Evolutionary conservation across 2,329 filamentous ascomycete genomes (phyloP).

Genomic region (Sordariomycetes sp.): DNA sequence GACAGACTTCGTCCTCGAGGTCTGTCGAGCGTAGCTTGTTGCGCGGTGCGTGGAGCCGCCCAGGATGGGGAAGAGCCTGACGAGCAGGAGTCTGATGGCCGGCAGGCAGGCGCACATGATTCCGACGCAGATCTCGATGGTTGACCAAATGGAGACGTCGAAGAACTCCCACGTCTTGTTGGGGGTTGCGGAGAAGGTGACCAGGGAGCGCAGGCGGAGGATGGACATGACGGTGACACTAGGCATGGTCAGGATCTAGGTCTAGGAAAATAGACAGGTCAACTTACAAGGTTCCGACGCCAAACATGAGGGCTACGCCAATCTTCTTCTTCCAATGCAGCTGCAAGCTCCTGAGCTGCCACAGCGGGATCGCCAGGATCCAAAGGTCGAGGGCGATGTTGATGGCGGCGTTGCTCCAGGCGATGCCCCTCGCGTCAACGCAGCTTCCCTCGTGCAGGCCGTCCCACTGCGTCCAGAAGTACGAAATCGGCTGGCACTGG

Average conservation of each 20-base stretch:
- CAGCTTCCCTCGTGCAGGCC: conserved; percentile 36
- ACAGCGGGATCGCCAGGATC: conserved; percentile 41
- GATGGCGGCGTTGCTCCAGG: conserved; percentile 41
- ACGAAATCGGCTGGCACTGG: conserved; percentile 40
- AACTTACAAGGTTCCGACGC: conserved; percentile 35
- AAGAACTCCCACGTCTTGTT: conserved; percentile 26
- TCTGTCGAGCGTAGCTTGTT: not conserved
- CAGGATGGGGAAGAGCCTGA: conserved; percentile 20
- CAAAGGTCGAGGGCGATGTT: conserved; percentile 42
- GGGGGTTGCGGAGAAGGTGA: conserved; percentile 16
- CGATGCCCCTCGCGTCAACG: conserved; percentile 36
- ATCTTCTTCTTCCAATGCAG: conserved; percentile 38
- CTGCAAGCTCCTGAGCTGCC: conserved; percentile 29
- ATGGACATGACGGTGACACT: conserved; percentile 28
- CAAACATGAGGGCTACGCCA: conserved; percentile 40
- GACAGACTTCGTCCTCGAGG: conserved; percentile 7
- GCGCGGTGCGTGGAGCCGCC: conserved; percentile 6
- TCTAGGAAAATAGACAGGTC: not conserved
- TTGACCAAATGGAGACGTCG: conserved; percentile 25
- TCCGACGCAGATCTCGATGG: conserved; percentile 27
- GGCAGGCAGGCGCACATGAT: conserved; percentile 30
- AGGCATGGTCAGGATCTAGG: not conserved
- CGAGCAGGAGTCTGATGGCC: conserved; percentile 21
- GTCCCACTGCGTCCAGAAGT: conserved; percentile 46
- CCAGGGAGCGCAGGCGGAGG: conserved; percentile 22